A percentile compares a stretch with the other conserved stretches of the same genome.
Conservation (phyloP, 345 rosid species). For the Lepidium aucheri region DNA sequence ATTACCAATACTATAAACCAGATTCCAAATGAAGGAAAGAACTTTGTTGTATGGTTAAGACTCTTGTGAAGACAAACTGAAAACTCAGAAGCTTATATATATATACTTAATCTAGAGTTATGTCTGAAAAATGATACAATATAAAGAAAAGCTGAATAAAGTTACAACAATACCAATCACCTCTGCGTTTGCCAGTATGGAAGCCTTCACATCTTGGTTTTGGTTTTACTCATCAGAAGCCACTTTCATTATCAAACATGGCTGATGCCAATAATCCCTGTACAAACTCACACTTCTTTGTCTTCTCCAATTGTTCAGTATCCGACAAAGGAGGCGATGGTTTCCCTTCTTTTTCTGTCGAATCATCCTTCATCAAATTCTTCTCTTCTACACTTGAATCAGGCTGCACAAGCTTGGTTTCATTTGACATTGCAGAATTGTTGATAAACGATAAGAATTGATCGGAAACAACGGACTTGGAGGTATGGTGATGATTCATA, state of each 20-base stretch:
- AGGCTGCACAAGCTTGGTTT: constrained; percentile 13
- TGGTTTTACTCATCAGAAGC: constrained; percentile 13
- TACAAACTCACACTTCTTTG: constrained; percentile 53
- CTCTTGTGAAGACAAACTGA: not conserved
- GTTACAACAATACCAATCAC: constrained; percentile 13
- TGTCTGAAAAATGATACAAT: constrained; percentile 2
- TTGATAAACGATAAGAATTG: constrained; percentile 14
- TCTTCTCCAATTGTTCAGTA: constrained; percentile 52
- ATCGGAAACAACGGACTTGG: not conserved
- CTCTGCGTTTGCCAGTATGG: not conserved
- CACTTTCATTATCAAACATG: constrained; percentile 33
- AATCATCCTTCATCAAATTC: not conserved
- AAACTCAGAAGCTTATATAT: not conserved
- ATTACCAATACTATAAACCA: not conserved
- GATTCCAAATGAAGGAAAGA: not conserved
- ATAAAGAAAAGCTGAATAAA: constrained; percentile 6
- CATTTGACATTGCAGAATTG: constrained; percentile 12
- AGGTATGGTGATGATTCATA: constrained; percentile 9
- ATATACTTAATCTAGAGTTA: not conserved
- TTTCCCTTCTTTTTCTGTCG: not conserved
- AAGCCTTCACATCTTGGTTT: not conserved
- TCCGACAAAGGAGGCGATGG: constrained; percentile 35
- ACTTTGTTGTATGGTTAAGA: not conserved
- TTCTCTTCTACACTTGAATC: constrained; percentile 4
- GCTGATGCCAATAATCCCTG: constrained; percentile 58